These are phyloP conservation scores for Tulasnella sp. DNA, from an alignment of 768 basidiomycete species.

Conservation along the genomic window DNA sequence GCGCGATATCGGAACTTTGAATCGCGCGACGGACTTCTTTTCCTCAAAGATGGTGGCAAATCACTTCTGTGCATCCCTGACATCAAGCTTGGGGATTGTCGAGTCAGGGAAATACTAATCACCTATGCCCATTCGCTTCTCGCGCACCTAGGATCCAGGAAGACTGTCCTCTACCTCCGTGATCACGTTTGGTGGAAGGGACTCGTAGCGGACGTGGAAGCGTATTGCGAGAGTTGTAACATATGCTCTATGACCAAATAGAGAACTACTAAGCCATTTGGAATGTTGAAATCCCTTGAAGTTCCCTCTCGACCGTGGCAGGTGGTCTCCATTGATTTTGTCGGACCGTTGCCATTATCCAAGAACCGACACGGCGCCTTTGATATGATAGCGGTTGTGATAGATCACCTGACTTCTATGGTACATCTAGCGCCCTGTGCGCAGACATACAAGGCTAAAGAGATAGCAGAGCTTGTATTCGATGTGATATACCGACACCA, in stretches of 20 bases:
- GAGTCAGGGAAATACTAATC: not conserved
- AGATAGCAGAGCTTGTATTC: constrained; percentile 31
- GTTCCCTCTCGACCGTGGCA: constrained; percentile 18
- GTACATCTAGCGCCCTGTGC: constrained; percentile 33
- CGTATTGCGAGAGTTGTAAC: not conserved
- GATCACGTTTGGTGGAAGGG: constrained; percentile 19
- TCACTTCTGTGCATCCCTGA: not conserved
- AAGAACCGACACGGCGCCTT: constrained; percentile 31
- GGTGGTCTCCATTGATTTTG: constrained; percentile 19
- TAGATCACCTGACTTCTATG: constrained; percentile 34
- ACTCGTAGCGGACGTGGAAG: not conserved
- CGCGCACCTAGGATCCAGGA: constrained; percentile 1
- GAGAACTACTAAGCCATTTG: constrained; percentile 4
- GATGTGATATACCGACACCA: constrained; percentile 28
- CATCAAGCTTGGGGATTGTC: not conserved
- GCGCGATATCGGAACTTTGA: constrained; percentile 8
- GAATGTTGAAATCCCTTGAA: constrained; percentile 7
- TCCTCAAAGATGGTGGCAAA: not conserved
- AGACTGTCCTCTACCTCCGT: constrained; percentile 1
- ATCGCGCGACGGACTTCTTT: not conserved
- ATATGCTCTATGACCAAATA: not conserved
- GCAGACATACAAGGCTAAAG: constrained; percentile 30
- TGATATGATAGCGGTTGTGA: constrained; percentile 36
- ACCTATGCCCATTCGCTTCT: constrained; percentile 9
- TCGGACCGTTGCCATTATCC: constrained; percentile 19